Evolutionary conservation across 2,329 filamentous ascomycete species (phyloP).

Genomic region (Pestalotiopsis sp.): DNA sequence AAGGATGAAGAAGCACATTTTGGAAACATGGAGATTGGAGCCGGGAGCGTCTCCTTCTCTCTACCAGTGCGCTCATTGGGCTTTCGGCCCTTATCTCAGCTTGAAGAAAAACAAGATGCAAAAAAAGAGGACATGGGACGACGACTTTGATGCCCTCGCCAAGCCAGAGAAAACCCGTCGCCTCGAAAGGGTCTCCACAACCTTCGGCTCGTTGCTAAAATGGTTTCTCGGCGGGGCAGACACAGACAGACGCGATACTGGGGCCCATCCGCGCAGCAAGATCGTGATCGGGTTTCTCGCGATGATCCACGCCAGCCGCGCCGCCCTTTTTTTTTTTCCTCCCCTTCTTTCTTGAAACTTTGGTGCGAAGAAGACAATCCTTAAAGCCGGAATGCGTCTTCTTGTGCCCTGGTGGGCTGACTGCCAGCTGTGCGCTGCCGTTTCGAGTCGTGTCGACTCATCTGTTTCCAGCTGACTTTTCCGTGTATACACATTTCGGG

Average conservation of each 20-base stretch:
- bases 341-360: not conserved
- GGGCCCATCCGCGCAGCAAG: not conserved
- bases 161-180: not conserved
- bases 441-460: not conserved
- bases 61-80: not conserved
- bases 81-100: not conserved
- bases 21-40: not conserved
- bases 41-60: not conserved
- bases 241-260: slow-evolving; percentile 3
- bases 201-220: slow-evolving; percentile 6
- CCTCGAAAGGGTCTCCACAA: slow-evolving; percentile 4
- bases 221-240: slow-evolving; percentile 6
- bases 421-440: not conserved
- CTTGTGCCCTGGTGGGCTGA: not conserved
- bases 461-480: not conserved
- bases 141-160: not conserved
- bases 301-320: not conserved
- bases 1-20: not conserved
- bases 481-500: not conserved
- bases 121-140: not conserved
- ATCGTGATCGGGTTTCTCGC: slow-evolving; percentile 5
- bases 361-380: not conserved
- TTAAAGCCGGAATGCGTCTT: not conserved
- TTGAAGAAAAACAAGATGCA: not conserved
- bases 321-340: not conserved